Conservation (phyloP, 495 filamentous ascomycete species). For the Penicillium ochrochloron region DNA sequence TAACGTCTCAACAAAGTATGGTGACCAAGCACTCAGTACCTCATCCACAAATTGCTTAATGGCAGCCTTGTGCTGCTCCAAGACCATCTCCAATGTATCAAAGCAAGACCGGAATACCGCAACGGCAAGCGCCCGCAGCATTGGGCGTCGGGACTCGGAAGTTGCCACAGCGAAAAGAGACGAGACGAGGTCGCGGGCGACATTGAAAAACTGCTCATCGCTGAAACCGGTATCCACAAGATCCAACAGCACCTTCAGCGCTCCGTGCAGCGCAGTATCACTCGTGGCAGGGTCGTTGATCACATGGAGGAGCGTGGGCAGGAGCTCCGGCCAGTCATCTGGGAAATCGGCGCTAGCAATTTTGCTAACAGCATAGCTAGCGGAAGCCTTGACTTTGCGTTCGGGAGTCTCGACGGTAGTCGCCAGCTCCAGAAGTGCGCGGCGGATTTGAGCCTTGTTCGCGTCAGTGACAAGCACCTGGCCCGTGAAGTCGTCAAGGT, state of each 20-base stretch:
- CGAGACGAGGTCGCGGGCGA: slow-evolving; percentile 81
- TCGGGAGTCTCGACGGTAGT: slow-evolving; percentile 71
- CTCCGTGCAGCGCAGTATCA: slow-evolving; percentile 82
- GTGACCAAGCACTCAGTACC: slow-evolving; percentile 78
- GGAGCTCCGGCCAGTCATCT: slow-evolving; percentile 85
- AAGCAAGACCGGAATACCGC: slow-evolving; percentile 89
- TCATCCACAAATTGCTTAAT: slow-evolving; percentile 90
- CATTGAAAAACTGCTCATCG: slow-evolving; percentile 90
- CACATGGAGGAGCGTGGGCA: slow-evolving; percentile 77
- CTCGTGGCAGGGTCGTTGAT: slow-evolving; percentile 67
- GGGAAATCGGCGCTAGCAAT: slow-evolving; percentile 94
- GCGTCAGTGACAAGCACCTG: slow-evolving; percentile 62
- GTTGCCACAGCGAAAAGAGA: slow-evolving; percentile 81
- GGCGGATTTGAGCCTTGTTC: slow-evolving; percentile 73
- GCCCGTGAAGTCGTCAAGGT: slow-evolving; percentile 70
- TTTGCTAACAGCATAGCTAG: slow-evolving; percentile 93
- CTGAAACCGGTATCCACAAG: slow-evolving; percentile 90
- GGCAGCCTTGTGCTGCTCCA: slow-evolving; percentile 83
- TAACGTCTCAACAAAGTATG: slow-evolving; percentile 79
- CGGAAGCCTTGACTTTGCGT: slow-evolving; percentile 81
- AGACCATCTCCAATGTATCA: slow-evolving; percentile 92
- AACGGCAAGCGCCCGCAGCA: slow-evolving; percentile 79
- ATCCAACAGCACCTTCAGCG: slow-evolving; percentile 83
- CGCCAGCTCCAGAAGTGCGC: slow-evolving; percentile 72
- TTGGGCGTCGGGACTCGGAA: slow-evolving; percentile 71